Base-by-base conservation (phyloP, 2,329 filamentous ascomycete species). In the Tolypocladium guangdongense region DNA sequence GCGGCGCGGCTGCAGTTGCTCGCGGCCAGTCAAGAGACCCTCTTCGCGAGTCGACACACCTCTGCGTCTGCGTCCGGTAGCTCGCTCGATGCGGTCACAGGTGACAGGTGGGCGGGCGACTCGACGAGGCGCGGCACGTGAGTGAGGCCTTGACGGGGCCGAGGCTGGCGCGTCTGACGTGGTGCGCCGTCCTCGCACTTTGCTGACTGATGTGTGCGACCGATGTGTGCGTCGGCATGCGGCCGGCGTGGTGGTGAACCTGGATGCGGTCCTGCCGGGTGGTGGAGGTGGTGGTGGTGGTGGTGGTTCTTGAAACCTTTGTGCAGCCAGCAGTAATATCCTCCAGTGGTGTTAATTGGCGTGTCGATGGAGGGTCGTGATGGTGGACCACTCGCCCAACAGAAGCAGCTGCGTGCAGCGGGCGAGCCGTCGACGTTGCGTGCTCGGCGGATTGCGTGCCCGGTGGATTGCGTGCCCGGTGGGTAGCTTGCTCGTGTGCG, bases 101-200 rank as follows among this genome's bases (percentile, higher is more conserved):
- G 24, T n/a, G 52, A 48, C 24, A 20, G 43, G 33, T 18, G n/a
- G 22, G 22, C 20, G 16, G 22, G 45, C 43, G 35, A 33, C 41
- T 47, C 36, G 32, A 50, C 46, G 38, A 46, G 8, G 52, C 52
- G n/a, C 47, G 47, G 47, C 52, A 53, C 52, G 52, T 53, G 46
- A 43, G 47, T 3, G 43, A 46, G 43, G 12, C 39, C 39, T 27
- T 18, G 38, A 24, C 20, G 32, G 49, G 38, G 49, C 39, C 50
- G 50, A 51, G 35, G 37, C 52, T 27, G 30, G n/a, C n/a, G 24
- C 22, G 22, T 30, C 52, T 49, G 52, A 43, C 46, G 51, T 49
- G 51, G 48, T 50, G 49, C 14, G 22, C 22, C 20, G 10, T 32
- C 38, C 24, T n/a, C 7, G 37, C n/a, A 2, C 37, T 39, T 11